phyloP scores from a whole-genome alignment of 352 stramenopile genomes.

The Halophytophthora polymorphica region DNA sequence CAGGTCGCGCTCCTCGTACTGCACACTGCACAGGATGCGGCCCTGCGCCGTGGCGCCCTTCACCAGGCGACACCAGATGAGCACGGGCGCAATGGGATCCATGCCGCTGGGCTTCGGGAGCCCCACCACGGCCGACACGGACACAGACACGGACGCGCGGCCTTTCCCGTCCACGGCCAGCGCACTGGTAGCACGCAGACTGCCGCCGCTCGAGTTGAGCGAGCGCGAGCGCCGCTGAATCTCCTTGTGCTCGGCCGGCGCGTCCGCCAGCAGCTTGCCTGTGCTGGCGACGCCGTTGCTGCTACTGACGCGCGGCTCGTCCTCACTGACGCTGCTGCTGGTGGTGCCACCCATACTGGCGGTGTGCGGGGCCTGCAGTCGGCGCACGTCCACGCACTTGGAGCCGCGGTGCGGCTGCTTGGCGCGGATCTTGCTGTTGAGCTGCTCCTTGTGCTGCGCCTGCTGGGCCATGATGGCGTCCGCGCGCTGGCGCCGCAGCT shows the following conservation, averaged over 20 bases:
- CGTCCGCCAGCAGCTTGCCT: slow-evolving; percentile 9
- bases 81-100: slow-evolving; percentile 48
- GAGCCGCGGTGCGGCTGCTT: slow-evolving; percentile 11
- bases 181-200: slow-evolving; percentile 19
- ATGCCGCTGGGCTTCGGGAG: slow-evolving; percentile 6
- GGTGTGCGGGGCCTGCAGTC: slow-evolving; percentile 11
- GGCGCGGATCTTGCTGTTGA: background rate
- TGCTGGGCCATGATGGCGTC: slow-evolving; percentile 8
- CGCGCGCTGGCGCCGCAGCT: slow-evolving; percentile 18
- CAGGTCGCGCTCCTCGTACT: slow-evolving; percentile 71
- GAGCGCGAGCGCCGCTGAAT: slow-evolving; percentile 33
- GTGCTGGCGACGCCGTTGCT: slow-evolving; percentile 26
- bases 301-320: too few relatives aligned
- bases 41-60: slow-evolving; percentile 57
- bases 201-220: slow-evolving; percentile 33
- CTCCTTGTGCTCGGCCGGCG: slow-evolving; percentile 9
- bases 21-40: slow-evolving; percentile 65
- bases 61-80: slow-evolving; percentile 73
- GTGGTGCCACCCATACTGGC: slow-evolving; percentile 3
- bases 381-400: slow-evolving; percentile 22
- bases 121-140: slow-evolving; percentile 2
- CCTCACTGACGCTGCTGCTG: too few relatives aligned
- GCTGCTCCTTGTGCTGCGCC: background rate
- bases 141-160: slow-evolving; percentile 15
- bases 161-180: slow-evolving; percentile 12